Base-by-base conservation (phyloP, 2,329 filamentous ascomycete species). In the Trematosphaeria pertusa region DNA sequence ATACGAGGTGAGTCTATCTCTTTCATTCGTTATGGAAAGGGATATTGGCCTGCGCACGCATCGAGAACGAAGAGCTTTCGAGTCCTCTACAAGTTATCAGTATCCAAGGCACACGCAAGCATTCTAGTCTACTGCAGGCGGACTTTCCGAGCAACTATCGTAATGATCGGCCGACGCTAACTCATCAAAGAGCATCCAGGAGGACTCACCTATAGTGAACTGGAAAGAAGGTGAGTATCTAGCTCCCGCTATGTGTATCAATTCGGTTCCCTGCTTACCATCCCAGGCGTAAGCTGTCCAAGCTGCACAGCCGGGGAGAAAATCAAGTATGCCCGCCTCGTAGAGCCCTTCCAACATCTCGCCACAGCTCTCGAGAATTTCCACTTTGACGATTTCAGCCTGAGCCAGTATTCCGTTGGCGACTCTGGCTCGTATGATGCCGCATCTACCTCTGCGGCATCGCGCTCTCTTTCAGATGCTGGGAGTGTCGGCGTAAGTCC, bases 301-400 rank as follows among this genome's bases (percentile, higher is more conserved):
- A 57, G 69, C 14, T 71, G 69, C 41, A 53, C 58, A 5, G 52
- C 55, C 34, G 61, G 55, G 12, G 60, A 61, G 36, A 64, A 56
- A 34, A 68, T 71, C 43, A 69, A 69, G 18, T 59, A 54, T 38
- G 67, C 67, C 32, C 67, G 69, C 7, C 57, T 71, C 32, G 61
- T 71, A n/a, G 66, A 72, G 43, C 62, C 65, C 8, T 58, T 70
- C 8, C 62, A 65, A 31, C 57, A 59, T 12, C 32, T 64, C n/a
- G 34, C 59, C 14, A 56, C 47, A 41, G 45, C 58, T 6, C 41
- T 67, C 4, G 54, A 64, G 4, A 50, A 46, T 38, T 10, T 53
- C 19, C 43, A 57, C n/a, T 49, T 49, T 51, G 36, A 67, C 50
- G 39, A 56, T 43, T 54, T 62, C 46, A 56, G 49, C 32, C 9